Conservation (phyloP, 768 basidiomycete species). For the Tylopilus vinaceipallidus region DNA sequence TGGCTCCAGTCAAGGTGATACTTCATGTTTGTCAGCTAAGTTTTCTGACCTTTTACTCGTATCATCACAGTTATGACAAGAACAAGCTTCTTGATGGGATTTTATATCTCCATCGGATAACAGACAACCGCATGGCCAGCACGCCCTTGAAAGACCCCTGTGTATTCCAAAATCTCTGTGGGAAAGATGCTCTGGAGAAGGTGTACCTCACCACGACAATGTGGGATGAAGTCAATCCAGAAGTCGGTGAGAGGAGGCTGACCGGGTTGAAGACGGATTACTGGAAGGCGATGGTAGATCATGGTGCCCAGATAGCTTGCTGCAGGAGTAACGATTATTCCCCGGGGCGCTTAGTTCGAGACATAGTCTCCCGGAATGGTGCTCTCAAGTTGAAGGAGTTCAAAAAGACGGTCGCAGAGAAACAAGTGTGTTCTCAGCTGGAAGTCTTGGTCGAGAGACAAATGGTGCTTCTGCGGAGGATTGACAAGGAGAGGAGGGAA, state of each 20-base stretch:
- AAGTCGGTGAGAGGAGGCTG: constrained; percentile 17
- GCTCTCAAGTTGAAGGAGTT: no score
- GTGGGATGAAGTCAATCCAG: constrained; percentile 15
- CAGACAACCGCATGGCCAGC: constrained; percentile 37
- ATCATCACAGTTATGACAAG: constrained; percentile 9
- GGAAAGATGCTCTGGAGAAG: constrained; percentile 27
- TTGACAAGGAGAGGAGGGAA: no score
- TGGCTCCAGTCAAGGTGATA: constrained; percentile 18
- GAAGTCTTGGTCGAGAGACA: no score
- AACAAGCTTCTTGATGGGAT: constrained; percentile 31
- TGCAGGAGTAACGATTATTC: constrained; percentile 10
- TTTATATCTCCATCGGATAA: constrained; percentile 40
- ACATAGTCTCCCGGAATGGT: neutral
- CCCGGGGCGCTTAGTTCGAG: constrained; percentile 3
- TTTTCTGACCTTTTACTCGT: neutral
- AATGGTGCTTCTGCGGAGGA: no score
- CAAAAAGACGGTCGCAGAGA: no score
- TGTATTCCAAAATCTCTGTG: constrained; percentile 31
- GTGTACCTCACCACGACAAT: constrained; percentile 38
- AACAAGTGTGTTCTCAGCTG: no score
- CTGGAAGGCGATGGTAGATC: neutral
- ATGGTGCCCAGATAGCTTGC: constrained; percentile 7
- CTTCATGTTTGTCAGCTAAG: no score
- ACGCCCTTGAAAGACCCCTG: constrained; percentile 33
- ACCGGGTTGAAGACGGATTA: neutral